Evolutionary conservation across 208 protist species (phyloP), one percentile per base, ranked within the genome.

Genomic region (Vickermania spadyakhi): DNA sequence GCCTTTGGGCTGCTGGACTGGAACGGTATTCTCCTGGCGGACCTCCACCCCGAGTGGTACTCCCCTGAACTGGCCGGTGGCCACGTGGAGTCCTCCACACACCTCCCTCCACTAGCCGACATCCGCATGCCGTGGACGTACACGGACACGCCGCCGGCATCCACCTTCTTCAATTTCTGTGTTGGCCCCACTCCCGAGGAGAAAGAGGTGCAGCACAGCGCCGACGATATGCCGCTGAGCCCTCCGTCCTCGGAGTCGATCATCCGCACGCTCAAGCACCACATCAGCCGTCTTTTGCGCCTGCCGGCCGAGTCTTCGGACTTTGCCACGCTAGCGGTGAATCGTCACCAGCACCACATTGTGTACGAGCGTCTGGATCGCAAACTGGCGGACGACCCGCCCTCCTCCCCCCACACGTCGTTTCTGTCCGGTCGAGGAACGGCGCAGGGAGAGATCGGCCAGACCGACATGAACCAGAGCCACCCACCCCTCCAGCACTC

Each of bases 31-130:
- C 67, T 89, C 21, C 67, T 70, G 11, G 66, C 89, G 0, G 86
- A 93, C 58, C 45, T 57, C 21, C 41, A 72, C 28, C 75, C 79
- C 1, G 64, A 58, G 11, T 58, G 45, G 23, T 86, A 87, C 63
- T 90, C 86, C 0, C 83, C 86, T 4, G 86, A 93, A 67, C 75
- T 93, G 55, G 41, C 31, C 1, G 51, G 21, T 22, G 66, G 60
- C 27, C 7, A 14, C 31, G 36, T 52, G 28, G 21, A n/a, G 13
- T 42, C 45, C 30, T 29, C n/a, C 13, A 72, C 54, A 13, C 52
- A 50, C 41, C 56, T 81, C 51, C 63, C 54, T 18, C 27, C 27
- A 0, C 60, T 62, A 14, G 30, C 49, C 13, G 64, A 59, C 11
- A 58, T 52, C 28, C 28, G 57, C 41, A 61, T 93, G 36, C 82